These are phyloP conservation scores for Phaeophleospora eucalypticola DNA, from an alignment of 2,329 filamentous ascomycete genomes.

Conservation along the genomic window DNA sequence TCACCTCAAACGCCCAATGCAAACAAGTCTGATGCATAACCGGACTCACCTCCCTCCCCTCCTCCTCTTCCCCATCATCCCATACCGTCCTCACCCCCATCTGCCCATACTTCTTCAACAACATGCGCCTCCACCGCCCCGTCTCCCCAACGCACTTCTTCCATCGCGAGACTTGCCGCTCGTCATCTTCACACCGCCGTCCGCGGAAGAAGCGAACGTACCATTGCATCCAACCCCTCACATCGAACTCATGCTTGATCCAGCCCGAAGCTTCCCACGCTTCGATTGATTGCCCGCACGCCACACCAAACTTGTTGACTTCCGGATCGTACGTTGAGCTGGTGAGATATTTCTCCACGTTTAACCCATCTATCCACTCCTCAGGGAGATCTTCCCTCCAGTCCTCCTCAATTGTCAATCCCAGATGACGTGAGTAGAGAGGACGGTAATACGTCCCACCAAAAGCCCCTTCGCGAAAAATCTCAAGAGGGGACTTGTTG, in stretches of 20 bases:
- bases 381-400: constrained; percentile 42
- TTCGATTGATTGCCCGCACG: constrained; percentile 53
- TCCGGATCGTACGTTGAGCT: constrained; percentile 43
- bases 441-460: constrained; percentile 52
- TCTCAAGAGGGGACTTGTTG: constrained; percentile 52
- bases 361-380: constrained; percentile 43
- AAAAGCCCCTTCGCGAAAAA: constrained; percentile 51
- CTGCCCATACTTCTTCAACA: constrained; percentile 51
- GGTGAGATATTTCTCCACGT: constrained; percentile 39
- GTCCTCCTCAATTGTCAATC: constrained; percentile 43
- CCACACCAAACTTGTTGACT: constrained; percentile 52
- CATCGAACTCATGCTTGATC: constrained; percentile 52
- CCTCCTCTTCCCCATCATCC: constrained; percentile 42
- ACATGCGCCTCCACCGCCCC: constrained; percentile 48
- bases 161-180: constrained; percentile 51
- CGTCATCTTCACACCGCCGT: constrained; percentile 50
- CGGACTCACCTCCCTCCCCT: constrained; percentile 46
- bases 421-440: constrained; percentile 42
- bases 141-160: constrained; percentile 50
- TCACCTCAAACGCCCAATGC: constrained; percentile 53
- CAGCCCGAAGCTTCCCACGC: constrained; percentile 54
- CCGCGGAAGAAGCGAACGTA: constrained; percentile 52
- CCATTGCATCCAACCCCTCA: constrained; percentile 57
- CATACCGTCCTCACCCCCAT: constrained; percentile 48
- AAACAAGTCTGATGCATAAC: constrained; percentile 56